Base-by-base conservation (phyloP, 2,329 filamentous ascomycete genomes). In the Aspergillus novoparasiticus region DNA sequence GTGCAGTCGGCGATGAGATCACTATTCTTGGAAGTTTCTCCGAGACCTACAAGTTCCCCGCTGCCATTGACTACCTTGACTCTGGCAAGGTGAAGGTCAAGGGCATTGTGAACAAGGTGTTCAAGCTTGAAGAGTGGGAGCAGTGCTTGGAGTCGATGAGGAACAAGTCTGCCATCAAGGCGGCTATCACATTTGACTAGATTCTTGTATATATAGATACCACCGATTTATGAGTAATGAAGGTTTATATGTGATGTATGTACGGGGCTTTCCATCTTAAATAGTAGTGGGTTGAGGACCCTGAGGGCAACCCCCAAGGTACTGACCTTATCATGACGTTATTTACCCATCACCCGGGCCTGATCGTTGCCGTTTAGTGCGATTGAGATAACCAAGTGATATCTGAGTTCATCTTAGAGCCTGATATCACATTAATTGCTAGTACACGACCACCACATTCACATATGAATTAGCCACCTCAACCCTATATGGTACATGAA, bases 121-220 rank as follows among this genome's bases (percentile, higher is more conserved):
- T 88, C 80, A 88, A 84, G 78, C 81, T 92, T n/a, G 89, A 92
- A 73, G 84, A 92, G 74, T 92, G 88, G 84, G 86, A 81, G 53
- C 87, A 90, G 74, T 90, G 88, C 65, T 79, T 92, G 68, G 86
- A 91, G 75, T 84, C 86, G 62, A 91, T 92, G 82, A 86, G 84
- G 72, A 88, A 90, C 79, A 91, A 91, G 83, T 86, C 81, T 59
- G 89, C 89, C 63, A 90, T 92, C 74, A 92, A 92, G 82, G 89
- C 89, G 58, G 88, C 87, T 19, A 91, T 92, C 75, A 85, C 87
- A 54, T 91, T 90, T 71, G 88, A 91, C 65, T 87, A 84, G 69
- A 65, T 36, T 19, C 43, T 41, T 55, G 32, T 57, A 51, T 28
- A 39, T 34, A 51, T 55, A 50, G 43, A 56, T 60, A 51, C 41